A percentile compares a stretch with the other conserved stretches of the same genome.
Evolutionary conservation across 495 filamentous ascomycete genomes (phyloP).

Genomic region (Penicillium pulvis): DNA sequence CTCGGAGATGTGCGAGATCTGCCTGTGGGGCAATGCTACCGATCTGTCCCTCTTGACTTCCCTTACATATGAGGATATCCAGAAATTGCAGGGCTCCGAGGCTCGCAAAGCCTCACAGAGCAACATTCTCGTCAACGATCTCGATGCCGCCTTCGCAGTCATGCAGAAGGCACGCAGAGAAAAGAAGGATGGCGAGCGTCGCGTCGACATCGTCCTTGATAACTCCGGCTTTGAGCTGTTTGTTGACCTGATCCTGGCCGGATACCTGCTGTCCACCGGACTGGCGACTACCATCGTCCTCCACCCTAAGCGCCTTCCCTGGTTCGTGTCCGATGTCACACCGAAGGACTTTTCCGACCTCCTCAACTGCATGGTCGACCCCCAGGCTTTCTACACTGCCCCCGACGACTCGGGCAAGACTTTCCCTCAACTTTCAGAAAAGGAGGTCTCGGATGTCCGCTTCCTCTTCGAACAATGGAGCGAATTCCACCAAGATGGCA

Average conservation of each 20-base stretch:
- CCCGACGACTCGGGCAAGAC: constrained; percentile 65
- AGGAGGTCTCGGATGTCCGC: constrained; percentile 64
- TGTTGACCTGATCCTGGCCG: constrained; percentile 88
- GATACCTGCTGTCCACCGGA: constrained; percentile 78
- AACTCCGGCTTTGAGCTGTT: constrained; percentile 97
- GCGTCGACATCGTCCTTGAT: constrained; percentile 91
- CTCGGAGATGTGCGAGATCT: constrained; percentile 93
- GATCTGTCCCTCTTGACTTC: constrained; percentile 89
- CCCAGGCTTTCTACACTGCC: constrained; percentile 74
- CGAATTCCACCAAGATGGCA: constrained; percentile 74
- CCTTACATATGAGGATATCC: constrained; percentile 92
- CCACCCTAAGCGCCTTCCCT: constrained; percentile 90
- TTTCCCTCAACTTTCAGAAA: constrained; percentile 60
- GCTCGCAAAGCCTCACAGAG: constrained; percentile 81
- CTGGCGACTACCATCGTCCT: constrained; percentile 87
- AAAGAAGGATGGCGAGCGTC: constrained; percentile 57
- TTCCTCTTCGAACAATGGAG: constrained; percentile 86
- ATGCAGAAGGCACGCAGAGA: constrained; percentile 61
- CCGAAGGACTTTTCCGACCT: constrained; percentile 81
- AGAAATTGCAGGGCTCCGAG: constrained; percentile 87
- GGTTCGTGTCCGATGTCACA: constrained; percentile 96
- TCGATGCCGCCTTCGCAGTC: constrained; percentile 68
- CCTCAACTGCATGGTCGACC: constrained; percentile 71
- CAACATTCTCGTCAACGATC: constrained; percentile 88
- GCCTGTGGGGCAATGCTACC: constrained; percentile 97